Conservation (phyloP, 2,329 filamentous ascomycete species). For the Cadophora sp. region DNA sequence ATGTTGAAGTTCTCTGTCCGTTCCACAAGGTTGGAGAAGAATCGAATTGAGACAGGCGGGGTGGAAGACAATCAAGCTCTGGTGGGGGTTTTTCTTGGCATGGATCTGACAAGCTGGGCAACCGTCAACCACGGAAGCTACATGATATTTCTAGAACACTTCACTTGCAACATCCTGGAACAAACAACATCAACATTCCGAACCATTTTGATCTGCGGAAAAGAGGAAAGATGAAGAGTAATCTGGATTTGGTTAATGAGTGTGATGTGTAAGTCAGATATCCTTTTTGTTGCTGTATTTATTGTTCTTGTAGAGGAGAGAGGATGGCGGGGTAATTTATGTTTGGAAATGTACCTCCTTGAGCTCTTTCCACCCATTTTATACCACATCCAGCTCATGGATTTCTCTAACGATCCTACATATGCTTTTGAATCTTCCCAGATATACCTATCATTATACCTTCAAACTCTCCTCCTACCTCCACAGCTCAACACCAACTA, state of each 20-base stretch:
- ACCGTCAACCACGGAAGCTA: background rate
- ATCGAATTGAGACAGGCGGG: background rate
- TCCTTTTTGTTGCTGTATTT: background rate
- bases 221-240: constrained; percentile 42
- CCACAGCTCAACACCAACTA: constrained; percentile 13
- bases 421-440: no score
- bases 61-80: constrained; percentile 12
- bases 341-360: background rate
- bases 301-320: background rate
- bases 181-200: background rate
- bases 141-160: constrained; percentile 11
- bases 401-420: no score
- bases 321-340: constrained; percentile 23
- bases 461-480: background rate
- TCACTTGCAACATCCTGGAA: background rate
- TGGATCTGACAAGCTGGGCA: background rate
- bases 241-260: constrained; percentile 60
- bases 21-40: constrained; percentile 12
- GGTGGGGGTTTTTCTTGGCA: constrained; percentile 16
- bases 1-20: background rate
- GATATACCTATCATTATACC: background rate
- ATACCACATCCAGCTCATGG: background rate
- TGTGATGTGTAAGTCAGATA: constrained; percentile 59
- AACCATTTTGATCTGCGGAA: background rate
- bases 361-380: background rate